Conservation (phyloP, 371 early-diverging fungal species). For the Smittium culicis region DNA sequence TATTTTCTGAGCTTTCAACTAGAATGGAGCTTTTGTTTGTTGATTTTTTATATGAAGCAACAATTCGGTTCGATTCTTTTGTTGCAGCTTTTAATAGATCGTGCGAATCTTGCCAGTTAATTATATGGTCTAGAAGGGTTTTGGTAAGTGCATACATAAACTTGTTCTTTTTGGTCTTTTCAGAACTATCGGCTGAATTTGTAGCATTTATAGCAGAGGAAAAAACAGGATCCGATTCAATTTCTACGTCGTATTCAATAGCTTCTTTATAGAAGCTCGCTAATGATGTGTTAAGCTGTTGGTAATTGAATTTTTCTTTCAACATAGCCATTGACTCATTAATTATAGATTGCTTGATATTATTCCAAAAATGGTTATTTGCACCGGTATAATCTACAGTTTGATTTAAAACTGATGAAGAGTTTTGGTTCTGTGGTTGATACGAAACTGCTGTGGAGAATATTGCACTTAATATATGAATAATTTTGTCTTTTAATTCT, state of each 20-base stretch:
- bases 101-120: neutral
- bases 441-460: neutral
- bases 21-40: neutral
- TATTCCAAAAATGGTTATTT: neutral
- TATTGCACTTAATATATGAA: neutral
- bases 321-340: neutral
- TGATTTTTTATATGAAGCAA: neutral
- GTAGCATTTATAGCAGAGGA: neutral
- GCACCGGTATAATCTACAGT: neutral
- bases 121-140: neutral
- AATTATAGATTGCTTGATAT: neutral
- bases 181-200: neutral
- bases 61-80: neutral
- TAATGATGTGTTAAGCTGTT: neutral
- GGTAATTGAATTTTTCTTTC: neutral
- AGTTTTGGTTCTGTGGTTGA: neutral
- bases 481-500: neutral
- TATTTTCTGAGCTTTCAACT: neutral
- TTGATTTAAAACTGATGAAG: neutral
- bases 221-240: neutral
- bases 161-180: neutral
- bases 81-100: neutral
- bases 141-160: neutral
- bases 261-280: neutral
- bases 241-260: neutral